phyloP scores from a whole-genome alignment of 805 yeast species.

The Candida pseudofarinosa region DNA sequence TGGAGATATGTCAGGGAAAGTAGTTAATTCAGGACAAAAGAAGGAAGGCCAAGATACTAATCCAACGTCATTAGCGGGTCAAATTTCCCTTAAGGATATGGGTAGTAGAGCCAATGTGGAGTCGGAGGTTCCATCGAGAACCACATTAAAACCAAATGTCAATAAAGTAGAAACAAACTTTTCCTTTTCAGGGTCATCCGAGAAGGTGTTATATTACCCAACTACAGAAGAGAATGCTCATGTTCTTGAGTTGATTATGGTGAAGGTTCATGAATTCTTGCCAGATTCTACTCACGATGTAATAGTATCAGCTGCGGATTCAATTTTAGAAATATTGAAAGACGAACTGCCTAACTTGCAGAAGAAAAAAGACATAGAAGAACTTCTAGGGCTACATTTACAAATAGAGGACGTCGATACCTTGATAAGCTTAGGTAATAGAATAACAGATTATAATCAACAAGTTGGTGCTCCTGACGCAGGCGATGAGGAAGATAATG shows the following conservation, averaged over 20 bases:
- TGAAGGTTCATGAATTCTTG: constrained; percentile 52
- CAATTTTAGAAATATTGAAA: constrained; percentile 52
- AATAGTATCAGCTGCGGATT: constrained; percentile 68
- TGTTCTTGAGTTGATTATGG: constrained; percentile 53
- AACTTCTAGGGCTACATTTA: constrained; percentile 38
- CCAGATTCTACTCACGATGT: constrained; percentile 78
- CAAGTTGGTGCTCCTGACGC: constrained; percentile 10
- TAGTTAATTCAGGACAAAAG: constrained; percentile 41
- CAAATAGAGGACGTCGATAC: constrained; percentile 44
- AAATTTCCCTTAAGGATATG: constrained; percentile 64
- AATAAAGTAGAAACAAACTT: constrained; percentile 13
- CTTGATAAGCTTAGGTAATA: constrained; percentile 39
- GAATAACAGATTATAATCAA: constrained; percentile 48
- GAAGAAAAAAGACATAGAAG: constrained; percentile 49
- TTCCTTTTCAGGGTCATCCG: constrained; percentile 24
- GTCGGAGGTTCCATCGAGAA: constrained; percentile 5
- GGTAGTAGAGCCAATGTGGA: constrained; percentile 43
- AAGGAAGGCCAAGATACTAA: constrained; percentile 49
- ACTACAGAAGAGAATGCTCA: constrained; percentile 47
- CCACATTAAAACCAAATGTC: constrained; percentile 6
- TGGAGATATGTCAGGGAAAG: constrained; percentile 77
- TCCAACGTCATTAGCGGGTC: constrained; percentile 73
- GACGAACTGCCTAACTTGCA: constrained; percentile 39
- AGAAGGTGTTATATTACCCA: constrained; percentile 60
- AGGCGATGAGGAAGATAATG: constrained; percentile 23